Percentiles rank a stretch among this genome's conserved stretches.
Evolutionary conservation across 208 protist genomes (phyloP).

Genomic region (Trypanosoma brucei): DNA sequence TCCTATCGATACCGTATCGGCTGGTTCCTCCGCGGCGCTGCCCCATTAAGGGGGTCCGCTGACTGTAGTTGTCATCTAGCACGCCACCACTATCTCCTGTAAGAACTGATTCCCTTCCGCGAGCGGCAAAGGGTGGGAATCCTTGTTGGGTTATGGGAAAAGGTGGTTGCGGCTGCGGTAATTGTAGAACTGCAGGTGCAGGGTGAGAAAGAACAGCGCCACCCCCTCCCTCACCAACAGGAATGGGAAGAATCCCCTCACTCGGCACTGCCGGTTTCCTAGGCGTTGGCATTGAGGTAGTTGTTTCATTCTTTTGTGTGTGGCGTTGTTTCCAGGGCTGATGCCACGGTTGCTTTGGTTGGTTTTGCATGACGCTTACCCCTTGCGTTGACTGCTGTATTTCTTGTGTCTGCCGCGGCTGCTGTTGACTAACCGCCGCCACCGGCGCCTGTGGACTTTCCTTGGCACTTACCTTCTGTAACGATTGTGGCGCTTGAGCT

Average conservation of each 20-base stretch:
- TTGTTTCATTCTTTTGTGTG: not conserved
- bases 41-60: conserved; percentile 13
- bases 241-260: conserved; percentile 19
- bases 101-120: not conserved
- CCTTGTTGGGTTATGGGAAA: conserved; percentile 5
- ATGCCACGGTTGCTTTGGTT: not conserved
- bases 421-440: conserved; percentile 3
- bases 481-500: not conserved
- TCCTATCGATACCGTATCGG: not conserved
- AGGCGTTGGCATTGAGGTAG: not conserved
- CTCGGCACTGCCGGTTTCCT: not conserved
- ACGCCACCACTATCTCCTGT: not conserved
- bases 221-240: not conserved
- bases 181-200: conserved; percentile 2
- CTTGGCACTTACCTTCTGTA: too few species aligned
- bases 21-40: not conserved
- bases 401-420: not conserved
- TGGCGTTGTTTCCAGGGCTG: not conserved
- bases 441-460: not conserved
- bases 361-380: not conserved
- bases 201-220: conserved; percentile 6
- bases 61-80: conserved; percentile 6
- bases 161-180: conserved; percentile 5
- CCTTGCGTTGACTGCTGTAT: too few species aligned
- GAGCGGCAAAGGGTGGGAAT: not conserved